These are phyloP conservation scores for Ustilago hordei DNA, from an alignment of 1,284 basidiomycete genomes.

Conservation along the genomic window DNA sequence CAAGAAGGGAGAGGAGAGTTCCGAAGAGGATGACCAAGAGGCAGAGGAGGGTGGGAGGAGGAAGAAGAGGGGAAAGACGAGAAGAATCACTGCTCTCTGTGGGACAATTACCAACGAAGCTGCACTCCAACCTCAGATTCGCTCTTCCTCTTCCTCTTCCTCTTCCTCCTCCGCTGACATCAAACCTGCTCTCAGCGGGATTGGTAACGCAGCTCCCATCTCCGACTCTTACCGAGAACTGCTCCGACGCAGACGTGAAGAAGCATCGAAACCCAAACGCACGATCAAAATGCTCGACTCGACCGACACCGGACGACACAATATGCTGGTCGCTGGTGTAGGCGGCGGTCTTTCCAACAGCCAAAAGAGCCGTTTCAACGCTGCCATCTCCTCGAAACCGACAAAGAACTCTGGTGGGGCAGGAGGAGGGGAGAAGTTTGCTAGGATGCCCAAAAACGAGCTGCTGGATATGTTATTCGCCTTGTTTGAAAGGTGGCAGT, in stretches of 20 bases:
- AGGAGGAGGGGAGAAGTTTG: conserved; percentile 77
- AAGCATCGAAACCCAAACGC: conserved; percentile 71
- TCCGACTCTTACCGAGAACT: conserved; percentile 71
- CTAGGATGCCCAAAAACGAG: conserved; percentile 88
- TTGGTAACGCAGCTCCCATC: conserved; percentile 47
- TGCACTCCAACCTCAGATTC: conserved; percentile 60
- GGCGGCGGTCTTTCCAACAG: conserved; percentile 41
- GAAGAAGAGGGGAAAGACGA: conserved; percentile 33
- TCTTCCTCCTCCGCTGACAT: conserved; percentile 14
- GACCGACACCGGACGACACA: conserved; percentile 67
- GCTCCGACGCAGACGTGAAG: conserved; percentile 69
- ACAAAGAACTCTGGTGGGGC: conserved; percentile 35
- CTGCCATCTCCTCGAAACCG: conserved; percentile 30
- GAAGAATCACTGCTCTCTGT: conserved; percentile 49
- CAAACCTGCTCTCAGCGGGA: conserved; percentile 43
- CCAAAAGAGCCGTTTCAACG: not conserved
- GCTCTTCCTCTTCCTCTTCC: conserved; percentile 7
- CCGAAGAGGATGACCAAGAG: conserved; percentile 25
- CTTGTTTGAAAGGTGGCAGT: conserved; percentile 81
- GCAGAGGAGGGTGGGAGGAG: conserved; percentile 16
- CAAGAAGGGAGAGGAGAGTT: conserved; percentile 22
- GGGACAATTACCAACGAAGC: conserved; percentile 66
- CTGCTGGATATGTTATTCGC: conserved; percentile 86
- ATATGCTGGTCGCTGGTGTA: conserved; percentile 68
- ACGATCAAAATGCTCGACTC: conserved; percentile 71